Percentiles rank a stretch among this genome's conserved stretches.
phyloP scores from a whole-genome alignment of 2,329 filamentous ascomycete genomes.

The Talaromyces sp. region DNA sequence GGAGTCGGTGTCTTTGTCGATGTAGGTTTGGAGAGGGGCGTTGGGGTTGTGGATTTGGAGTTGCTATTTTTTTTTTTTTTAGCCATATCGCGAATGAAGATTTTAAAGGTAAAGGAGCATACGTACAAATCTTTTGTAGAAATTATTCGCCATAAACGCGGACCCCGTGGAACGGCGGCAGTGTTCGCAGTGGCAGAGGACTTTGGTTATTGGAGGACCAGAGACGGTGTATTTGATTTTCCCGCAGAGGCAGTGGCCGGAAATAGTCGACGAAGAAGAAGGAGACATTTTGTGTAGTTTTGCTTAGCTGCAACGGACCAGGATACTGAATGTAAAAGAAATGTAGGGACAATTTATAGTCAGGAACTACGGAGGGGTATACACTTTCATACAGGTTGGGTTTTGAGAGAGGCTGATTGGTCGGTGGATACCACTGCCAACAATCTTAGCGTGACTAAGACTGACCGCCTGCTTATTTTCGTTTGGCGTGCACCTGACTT shows the following conservation, averaged over 20 bases:
- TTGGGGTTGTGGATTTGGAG: background rate
- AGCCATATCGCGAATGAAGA: too few species aligned
- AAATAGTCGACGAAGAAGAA: background rate
- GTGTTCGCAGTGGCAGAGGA: slow-evolving; percentile 15
- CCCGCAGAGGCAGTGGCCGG: slow-evolving; percentile 4
- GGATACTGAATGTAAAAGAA: too few species aligned
- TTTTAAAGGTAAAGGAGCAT: too few species aligned
- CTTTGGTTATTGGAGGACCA: background rate
- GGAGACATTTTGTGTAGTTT: background rate
- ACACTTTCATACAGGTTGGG: background rate
- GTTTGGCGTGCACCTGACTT: too few species aligned
- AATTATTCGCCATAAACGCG: slow-evolving; percentile 3
- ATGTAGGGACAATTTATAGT: too few species aligned
- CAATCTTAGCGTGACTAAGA: too few species aligned
- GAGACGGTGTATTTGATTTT: slow-evolving; percentile 1
- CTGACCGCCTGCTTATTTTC: too few species aligned
- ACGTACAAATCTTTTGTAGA: background rate
- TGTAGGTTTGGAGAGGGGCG: background rate
- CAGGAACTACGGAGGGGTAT: too few species aligned
- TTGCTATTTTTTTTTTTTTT: background rate
- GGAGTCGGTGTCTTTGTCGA: slow-evolving; percentile 1
- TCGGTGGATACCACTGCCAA: background rate
- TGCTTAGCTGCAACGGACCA: too few species aligned
- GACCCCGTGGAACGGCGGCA: slow-evolving; percentile 3
- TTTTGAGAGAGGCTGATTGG: background rate